Evolutionary conservation across 1,284 basidiomycete species (phyloP).

Genomic region (Rhodotorula sp.): DNA sequence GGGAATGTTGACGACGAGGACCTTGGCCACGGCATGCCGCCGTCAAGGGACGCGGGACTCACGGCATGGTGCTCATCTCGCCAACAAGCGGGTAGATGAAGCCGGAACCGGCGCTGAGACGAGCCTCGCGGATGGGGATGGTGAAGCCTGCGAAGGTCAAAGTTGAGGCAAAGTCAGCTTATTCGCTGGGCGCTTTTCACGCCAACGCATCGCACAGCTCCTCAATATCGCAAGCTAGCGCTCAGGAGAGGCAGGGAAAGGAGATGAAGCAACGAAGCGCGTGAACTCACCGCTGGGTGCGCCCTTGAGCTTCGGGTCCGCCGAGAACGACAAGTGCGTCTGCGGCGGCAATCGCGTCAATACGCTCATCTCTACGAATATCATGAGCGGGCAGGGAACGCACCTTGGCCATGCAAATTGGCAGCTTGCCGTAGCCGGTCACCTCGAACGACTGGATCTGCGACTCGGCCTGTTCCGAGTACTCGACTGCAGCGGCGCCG

Average conservation of each 20-base stretch:
- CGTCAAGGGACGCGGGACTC: not conserved
- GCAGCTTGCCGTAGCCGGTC: constrained; percentile 77
- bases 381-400: not conserved
- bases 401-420: constrained; percentile 69
- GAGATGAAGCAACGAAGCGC: constrained; percentile 3
- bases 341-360: not conserved
- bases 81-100: constrained; percentile 77
- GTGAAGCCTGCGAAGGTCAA: constrained; percentile 66
- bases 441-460: constrained; percentile 89
- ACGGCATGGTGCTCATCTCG: constrained; percentile 98
- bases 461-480: constrained; percentile 66
- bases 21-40: no score
- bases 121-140: constrained; percentile 84
- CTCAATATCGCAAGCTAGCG: no score
- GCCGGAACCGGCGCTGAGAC: constrained; percentile 87
- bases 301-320: constrained; percentile 86
- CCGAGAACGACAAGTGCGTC: constrained; percentile 94
- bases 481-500: constrained; percentile 76
- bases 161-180: constrained; percentile 8
- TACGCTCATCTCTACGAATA: not conserved
- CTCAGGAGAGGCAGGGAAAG: no score
- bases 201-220: not conserved
- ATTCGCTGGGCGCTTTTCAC: no score
- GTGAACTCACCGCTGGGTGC: constrained; percentile 64
- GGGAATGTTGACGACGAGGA: not conserved